phyloP scores from a whole-genome alignment of 345 rosid genomes.

The Sisymbrium altissimum region DNA sequence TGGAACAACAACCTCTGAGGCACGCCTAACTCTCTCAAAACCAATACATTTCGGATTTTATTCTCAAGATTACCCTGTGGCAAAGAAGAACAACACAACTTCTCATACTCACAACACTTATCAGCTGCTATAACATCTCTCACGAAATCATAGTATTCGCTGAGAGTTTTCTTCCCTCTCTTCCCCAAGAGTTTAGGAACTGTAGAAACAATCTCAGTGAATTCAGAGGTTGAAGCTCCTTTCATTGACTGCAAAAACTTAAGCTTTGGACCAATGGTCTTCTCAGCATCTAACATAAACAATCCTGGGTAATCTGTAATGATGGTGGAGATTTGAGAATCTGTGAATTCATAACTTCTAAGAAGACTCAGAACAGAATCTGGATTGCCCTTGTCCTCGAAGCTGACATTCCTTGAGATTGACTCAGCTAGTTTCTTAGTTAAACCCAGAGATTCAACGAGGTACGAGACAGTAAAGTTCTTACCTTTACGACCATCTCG shows the following conservation, averaged over 20 bases:
- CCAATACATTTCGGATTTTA: neutral
- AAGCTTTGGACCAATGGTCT: neutral
- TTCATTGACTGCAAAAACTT: neutral
- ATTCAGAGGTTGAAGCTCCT: slow-evolving; percentile 27
- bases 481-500: neutral
- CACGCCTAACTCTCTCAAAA: slow-evolving; percentile 25
- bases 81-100: neutral
- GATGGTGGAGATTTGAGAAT: neutral
- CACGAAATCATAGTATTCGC: slow-evolving; percentile 18
- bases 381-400: neutral
- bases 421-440: neutral
- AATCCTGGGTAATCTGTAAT: neutral
- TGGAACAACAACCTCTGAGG: neutral
- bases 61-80: neutral
- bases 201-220: neutral
- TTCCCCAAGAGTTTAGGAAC: slow-evolving; percentile 19
- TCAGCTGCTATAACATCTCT: neutral
- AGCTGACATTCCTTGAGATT: neutral
- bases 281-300: neutral
- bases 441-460: neutral
- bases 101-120: neutral
- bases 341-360: neutral
- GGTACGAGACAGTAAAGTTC: neutral
- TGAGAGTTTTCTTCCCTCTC: neutral
- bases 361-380: neutral